phyloP scores from a whole-genome alignment of 2,329 filamentous ascomycete species.

The Alternaria consortialis region DNA sequence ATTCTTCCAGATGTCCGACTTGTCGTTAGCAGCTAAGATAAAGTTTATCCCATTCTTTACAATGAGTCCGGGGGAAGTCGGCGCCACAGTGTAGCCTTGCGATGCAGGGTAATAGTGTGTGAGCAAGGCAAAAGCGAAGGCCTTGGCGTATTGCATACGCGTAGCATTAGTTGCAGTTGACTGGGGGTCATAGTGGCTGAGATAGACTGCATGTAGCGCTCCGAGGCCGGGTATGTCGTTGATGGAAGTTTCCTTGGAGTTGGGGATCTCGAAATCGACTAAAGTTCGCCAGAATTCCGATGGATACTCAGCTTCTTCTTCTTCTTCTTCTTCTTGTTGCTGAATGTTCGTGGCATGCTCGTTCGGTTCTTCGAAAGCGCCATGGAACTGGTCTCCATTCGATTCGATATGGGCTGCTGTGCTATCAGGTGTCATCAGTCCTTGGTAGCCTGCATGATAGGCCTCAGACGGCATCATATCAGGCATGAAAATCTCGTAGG shows the following conservation, averaged over 20 bases:
- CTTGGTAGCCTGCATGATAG: neutral
- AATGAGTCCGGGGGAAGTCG: constrained; percentile 15
- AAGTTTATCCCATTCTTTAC: constrained; percentile 25
- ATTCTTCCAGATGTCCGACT: constrained; percentile 10
- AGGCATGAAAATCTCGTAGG: neutral
- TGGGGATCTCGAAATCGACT: constrained; percentile 9
- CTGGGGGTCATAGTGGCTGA: constrained; percentile 12
- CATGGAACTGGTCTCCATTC: neutral
- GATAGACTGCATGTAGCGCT: constrained; percentile 21
- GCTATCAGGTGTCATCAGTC: neutral
- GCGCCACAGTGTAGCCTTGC: constrained; percentile 29
- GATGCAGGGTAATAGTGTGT: constrained; percentile 33
- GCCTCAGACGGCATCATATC: neutral
- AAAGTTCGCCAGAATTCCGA: neutral
- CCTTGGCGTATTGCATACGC: constrained; percentile 30
- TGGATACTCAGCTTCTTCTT: neutral
- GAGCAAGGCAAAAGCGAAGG: constrained; percentile 29
- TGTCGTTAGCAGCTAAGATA: constrained; percentile 15
- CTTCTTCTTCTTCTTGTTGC: neutral
- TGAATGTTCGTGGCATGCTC: neutral
- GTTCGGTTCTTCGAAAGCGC: neutral
- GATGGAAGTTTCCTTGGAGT: constrained; percentile 13
- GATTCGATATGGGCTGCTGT: neutral
- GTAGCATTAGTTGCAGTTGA: constrained; percentile 10
- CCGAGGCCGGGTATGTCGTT: constrained; percentile 18